These are phyloP conservation scores for Termitomyces sp. DNA, from an alignment of 768 basidiomycete genomes.

Conservation along the genomic window DNA sequence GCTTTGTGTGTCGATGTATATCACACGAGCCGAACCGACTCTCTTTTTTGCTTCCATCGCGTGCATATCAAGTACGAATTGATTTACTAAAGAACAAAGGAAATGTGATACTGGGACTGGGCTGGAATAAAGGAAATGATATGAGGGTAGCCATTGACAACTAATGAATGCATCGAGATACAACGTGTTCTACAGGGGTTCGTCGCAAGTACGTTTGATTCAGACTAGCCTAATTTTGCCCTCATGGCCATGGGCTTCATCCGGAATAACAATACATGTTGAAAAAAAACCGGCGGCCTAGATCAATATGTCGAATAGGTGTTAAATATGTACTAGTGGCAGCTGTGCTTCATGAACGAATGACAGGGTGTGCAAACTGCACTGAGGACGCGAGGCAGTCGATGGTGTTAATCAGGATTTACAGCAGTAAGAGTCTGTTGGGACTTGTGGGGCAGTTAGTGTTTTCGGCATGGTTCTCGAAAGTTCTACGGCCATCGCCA, in stretches of 20 bases:
- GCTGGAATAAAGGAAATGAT: no score
- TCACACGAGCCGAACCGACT: no score
- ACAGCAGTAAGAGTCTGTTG: background rate
- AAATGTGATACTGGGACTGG: background rate
- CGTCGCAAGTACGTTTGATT: background rate
- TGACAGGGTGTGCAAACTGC: background rate
- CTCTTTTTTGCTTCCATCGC: background rate
- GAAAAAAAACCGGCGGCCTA: background rate
- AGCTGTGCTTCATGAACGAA: background rate
- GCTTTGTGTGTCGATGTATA: no score
- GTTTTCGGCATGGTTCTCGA: conserved; percentile 30
- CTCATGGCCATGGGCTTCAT: no score
- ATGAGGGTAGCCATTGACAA: background rate
- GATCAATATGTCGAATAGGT: background rate
- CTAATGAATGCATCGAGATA: background rate
- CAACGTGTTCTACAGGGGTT: background rate
- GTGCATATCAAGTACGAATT: no score
- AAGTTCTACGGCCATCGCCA: conserved; percentile 31
- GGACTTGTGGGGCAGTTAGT: background rate
- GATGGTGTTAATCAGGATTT: background rate
- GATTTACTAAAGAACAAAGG: background rate
- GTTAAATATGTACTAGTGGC: background rate
- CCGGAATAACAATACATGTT: background rate
- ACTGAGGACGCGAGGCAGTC: background rate
- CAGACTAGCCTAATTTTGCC: no score